Evolutionary conservation across 257 asterid genomes (phyloP).

Genomic region (Solanum paucissectum): DNA sequence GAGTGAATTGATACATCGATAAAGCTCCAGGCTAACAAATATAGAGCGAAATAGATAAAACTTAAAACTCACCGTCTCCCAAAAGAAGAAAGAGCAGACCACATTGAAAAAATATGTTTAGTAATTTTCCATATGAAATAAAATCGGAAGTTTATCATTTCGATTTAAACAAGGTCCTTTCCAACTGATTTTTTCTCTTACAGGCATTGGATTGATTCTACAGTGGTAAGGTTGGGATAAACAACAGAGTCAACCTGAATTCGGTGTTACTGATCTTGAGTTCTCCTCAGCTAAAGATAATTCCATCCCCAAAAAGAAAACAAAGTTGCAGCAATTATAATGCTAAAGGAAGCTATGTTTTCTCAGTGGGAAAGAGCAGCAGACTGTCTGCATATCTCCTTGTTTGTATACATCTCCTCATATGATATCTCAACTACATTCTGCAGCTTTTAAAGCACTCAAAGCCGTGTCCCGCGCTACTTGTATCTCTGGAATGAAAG

Average conservation of each 20-base stretch:
- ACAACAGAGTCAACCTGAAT: not conserved
- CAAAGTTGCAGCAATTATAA: not conserved
- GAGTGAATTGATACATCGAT: too few relatives aligned
- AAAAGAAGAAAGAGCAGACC: too few relatives aligned
- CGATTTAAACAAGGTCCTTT: not conserved
- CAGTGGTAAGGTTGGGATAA: not conserved
- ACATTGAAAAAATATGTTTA: not conserved
- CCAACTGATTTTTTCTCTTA: not conserved
- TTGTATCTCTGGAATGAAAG: not conserved
- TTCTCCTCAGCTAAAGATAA: not conserved
- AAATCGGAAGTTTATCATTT: not conserved
- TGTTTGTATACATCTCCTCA: not conserved
- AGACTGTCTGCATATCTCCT: not conserved
- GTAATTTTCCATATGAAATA: not conserved
- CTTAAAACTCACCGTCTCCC: too few relatives aligned
- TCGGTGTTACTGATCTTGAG: not conserved
- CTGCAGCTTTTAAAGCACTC: not conserved
- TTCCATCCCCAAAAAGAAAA: not conserved
- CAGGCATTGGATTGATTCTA: not conserved
- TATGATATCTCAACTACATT: not conserved
- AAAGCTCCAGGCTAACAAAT: too few relatives aligned
- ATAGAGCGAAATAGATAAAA: too few relatives aligned
- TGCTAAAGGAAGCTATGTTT: not conserved
- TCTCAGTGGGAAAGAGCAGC: not conserved
- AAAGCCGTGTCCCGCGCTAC: not conserved